phyloP scores from a whole-genome alignment of 2,329 filamentous ascomycete genomes.

The Fusarium pseudocircinatum region DNA sequence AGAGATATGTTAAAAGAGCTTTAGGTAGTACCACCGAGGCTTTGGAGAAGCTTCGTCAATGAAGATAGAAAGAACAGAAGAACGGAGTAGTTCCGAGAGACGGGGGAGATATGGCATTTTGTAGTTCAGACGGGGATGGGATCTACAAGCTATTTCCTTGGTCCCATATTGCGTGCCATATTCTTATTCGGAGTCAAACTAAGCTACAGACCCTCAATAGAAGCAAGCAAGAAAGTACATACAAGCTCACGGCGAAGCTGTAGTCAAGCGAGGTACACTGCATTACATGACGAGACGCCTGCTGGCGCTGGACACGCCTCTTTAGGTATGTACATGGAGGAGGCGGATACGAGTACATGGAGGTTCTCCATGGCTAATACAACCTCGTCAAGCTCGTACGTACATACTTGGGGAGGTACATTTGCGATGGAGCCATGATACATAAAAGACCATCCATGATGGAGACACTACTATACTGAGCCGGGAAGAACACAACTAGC shows the following conservation, averaged over 20 bases:
- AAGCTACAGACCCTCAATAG: conserved; percentile 30
- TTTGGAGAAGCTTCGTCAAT: conserved; percentile 24
- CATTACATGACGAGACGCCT: conserved; percentile 33
- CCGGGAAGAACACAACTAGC: conserved; percentile 29
- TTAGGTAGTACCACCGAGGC: conserved; percentile 9
- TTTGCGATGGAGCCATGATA: conserved; percentile 30
- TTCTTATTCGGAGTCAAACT: conserved; percentile 23
- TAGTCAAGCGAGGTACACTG: conserved; percentile 24
- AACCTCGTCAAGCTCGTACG: conserved; percentile 23
- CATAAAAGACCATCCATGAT: conserved; percentile 28
- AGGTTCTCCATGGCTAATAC: conserved; percentile 35
- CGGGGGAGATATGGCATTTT: conserved; percentile 41
- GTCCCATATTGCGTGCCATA: conserved; percentile 27
- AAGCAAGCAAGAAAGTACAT: conserved; percentile 8
- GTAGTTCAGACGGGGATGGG: conserved; percentile 37
- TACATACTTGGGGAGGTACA: conserved; percentile 15
- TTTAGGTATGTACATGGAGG: conserved; percentile 29
- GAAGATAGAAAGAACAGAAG: conserved; percentile 27
- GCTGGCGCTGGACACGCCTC: conserved; percentile 16
- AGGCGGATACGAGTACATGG: conserved; percentile 32
- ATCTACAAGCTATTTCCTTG: conserved; percentile 35
- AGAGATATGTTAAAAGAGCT: conserved; percentile 1
- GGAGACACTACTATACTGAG: conserved; percentile 33
- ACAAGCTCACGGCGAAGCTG: conserved; percentile 27
- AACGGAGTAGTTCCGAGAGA: conserved; percentile 22